Conservation (phyloP, 306 rosid genomes). For the Vigna nakashimae region DNA sequence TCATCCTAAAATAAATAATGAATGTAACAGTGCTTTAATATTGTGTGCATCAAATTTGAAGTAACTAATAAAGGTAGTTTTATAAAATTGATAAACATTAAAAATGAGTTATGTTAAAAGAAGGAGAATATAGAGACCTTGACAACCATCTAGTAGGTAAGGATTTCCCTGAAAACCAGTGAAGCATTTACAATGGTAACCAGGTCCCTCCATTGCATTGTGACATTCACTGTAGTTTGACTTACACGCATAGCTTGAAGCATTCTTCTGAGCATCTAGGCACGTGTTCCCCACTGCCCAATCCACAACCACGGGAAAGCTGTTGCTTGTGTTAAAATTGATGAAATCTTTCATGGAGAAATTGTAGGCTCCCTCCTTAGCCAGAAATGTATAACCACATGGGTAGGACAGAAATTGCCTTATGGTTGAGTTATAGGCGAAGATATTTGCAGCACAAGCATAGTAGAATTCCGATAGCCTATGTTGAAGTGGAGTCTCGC, state of each 20-base stretch:
- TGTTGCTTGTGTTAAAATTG: neutral
- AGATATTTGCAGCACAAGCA: accelerated
- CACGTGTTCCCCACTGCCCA: conserved; percentile 48
- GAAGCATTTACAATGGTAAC: conserved; percentile 45
- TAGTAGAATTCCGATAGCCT: neutral
- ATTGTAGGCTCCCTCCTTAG: neutral
- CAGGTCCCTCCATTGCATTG: conserved; percentile 11
- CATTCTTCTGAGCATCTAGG: neutral
- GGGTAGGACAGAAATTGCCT: neutral
- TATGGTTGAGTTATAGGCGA: accelerated
- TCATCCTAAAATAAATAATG: neutral
- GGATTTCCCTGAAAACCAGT: conserved; percentile 23
- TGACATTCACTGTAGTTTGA: neutral
- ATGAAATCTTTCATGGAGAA: neutral
- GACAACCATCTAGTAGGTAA: conserved; percentile 10
- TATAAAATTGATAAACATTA: neutral
- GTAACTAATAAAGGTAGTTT: neutral
- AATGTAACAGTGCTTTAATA: neutral
- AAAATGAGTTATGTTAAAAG: neutral
- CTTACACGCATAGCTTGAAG: conserved; percentile 30
- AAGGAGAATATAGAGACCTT: neutral
- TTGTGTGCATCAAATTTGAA: neutral
- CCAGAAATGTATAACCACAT: conserved; percentile 45
- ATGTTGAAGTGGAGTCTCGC: neutral
- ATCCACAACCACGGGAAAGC: conserved; percentile 31